Evolutionary conservation across 176 grass and related monocot genomes (phyloP), one percentile per base, ranked within the genome.

Genomic region (Tuctoria greenei): DNA sequence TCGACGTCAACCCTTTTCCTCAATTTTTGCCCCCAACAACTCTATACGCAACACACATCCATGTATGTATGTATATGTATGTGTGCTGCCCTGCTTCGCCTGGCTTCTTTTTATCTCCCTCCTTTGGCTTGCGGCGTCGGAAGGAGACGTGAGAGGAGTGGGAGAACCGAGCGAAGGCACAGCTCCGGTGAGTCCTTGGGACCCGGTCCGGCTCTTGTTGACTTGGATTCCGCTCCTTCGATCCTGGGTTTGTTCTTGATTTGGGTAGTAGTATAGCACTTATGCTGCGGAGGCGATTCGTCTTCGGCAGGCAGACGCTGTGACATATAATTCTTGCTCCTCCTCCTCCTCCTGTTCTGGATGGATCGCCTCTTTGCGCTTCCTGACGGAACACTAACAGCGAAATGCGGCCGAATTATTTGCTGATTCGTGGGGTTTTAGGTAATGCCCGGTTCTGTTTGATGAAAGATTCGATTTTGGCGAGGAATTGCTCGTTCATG

Each of bases 151-250:
- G n/a, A n/a, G 28, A 31, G 56, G 52, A 34, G 55, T 9, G 14
- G 26, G 51, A 10, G 51, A 67, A 58, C 34, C 39, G 34, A 74
- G 47, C 49, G 83, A 84, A 88, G 80, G 85, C 76, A 26, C 56
- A 42, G 66, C 56, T 74, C 45, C 56, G 88, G 85, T 78, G 88
- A 81, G 84, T 82, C 85, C 67, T 85, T 83, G 43, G 81, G 78
- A 82, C 76, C 71, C 76, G 73, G 34, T 61, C 55, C 25, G 49
- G 63, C 79, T 81, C 84, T 72, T 73, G 38, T 76, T 40, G 51
- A n/a, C 43, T 36, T 8, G 17, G 24, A 35, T 56, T 74, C 65
- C 20, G 12, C 20, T 23, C 13, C 28, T 21, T 8, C 27, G 45
- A 54, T 66, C 75, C 5, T 66, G 74, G 28, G 75, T 66, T 66